phyloP scores from a whole-genome alignment of 371 early-diverging fungal genomes.

The Mucor irregularis region DNA sequence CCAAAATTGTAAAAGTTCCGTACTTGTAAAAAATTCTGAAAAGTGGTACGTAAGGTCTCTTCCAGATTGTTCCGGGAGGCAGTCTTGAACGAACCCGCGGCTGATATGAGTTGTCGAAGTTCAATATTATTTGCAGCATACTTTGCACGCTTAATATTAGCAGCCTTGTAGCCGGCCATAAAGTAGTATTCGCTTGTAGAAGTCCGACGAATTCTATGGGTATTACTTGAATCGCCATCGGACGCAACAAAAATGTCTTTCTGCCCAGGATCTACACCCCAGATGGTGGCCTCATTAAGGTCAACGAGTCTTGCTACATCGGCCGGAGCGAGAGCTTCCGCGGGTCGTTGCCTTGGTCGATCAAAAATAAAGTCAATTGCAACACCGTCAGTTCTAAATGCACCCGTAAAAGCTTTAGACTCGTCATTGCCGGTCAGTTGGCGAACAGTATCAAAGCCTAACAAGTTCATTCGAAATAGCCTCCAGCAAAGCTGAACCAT shows the following conservation, averaged over 20 bases:
- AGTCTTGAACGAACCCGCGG: not conserved
- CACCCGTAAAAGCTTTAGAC: constrained; percentile 1
- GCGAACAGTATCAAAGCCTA: not conserved
- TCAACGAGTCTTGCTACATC: constrained; percentile 1
- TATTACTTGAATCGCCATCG: not conserved
- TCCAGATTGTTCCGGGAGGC: not conserved
- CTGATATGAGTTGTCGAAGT: not conserved
- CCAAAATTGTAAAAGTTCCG: no score
- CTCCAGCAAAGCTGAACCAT: not conserved
- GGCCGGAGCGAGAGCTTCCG: constrained; percentile 5
- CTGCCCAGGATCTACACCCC: constrained; percentile 6
- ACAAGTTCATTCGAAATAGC: not conserved
- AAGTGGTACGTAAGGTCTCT: not conserved
- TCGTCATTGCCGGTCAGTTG: not conserved
- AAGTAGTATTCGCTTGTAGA: constrained; percentile 1
- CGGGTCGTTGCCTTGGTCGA: not conserved
- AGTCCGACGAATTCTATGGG: constrained; percentile 11
- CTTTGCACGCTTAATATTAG: not conserved
- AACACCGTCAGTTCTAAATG: constrained; percentile 5
- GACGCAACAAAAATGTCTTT: constrained; percentile 9
- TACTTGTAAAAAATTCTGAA: not conserved
- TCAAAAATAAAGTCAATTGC: constrained; percentile 10
- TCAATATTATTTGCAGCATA: not conserved
- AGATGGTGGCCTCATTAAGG: not conserved
- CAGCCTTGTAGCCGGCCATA: constrained; percentile 2